Conservation (phyloP, 768 basidiomycete genomes). For the Cyclocybe cylindracea region DNA sequence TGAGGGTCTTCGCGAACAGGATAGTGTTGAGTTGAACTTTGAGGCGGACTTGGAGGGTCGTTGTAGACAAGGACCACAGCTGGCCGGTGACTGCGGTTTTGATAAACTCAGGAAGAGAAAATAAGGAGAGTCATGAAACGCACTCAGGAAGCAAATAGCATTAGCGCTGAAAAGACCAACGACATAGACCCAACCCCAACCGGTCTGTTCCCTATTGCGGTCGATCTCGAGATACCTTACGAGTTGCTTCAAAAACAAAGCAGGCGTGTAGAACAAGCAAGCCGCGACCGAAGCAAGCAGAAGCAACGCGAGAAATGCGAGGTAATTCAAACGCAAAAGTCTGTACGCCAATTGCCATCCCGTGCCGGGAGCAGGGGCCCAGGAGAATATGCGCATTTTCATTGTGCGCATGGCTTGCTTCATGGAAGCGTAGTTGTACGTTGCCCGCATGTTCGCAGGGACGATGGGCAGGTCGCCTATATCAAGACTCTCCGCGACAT, state of each 20-base stretch:
- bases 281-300: conserved; percentile 58
- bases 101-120: neutral
- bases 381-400: conserved; percentile 51
- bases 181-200: conserved; percentile 76
- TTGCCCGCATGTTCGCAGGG: conserved; percentile 68
- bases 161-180: conserved; percentile 35
- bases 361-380: conserved; percentile 60
- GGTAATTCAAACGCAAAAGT: conserved; percentile 57
- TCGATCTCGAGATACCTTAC: conserved; percentile 69
- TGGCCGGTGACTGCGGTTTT: conserved; percentile 56
- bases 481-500: conserved; percentile 71
- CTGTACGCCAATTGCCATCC: conserved; percentile 68
- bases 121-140: conserved; percentile 6
- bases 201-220: conserved; percentile 48
- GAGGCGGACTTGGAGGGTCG: conserved; percentile 68
- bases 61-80: conserved; percentile 70
- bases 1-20: conserved; percentile 82
- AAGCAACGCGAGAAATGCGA: conserved; percentile 41
- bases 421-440: conserved; percentile 67
- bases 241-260: conserved; percentile 62
- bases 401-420: conserved; percentile 52
- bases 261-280: conserved; percentile 65
- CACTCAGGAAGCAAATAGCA: conserved; percentile 33
- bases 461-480: conserved; percentile 89
- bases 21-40: conserved; percentile 81